Base-by-base conservation (phyloP, 345 rosid species). In the Litchi chinensis region DNA sequence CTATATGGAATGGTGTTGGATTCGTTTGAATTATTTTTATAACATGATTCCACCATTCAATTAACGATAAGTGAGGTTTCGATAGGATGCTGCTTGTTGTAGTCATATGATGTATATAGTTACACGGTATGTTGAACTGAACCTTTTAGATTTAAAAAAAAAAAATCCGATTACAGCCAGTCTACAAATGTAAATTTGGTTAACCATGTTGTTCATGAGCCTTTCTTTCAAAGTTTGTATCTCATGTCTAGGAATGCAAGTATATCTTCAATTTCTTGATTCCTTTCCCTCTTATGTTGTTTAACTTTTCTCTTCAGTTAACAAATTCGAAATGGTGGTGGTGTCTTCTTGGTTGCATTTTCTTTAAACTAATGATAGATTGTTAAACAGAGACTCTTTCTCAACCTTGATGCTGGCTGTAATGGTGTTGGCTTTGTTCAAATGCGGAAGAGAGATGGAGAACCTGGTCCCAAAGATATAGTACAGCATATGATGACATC, bases 371-470 rank as follows among this genome's bases (percentile, higher is more conserved):
- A 63, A 74, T 37, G 46, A 10, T 66, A 8, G 15, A 52, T 77
- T 68, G 15, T 65, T 50, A 65, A 65, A 65, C 85, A 96, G 99
- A 93, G 98, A 85, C 92, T 89, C 67, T 93, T 97, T 82, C 48
- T 85, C 81, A 87, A 82, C 87, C 92, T 97, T 73, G 99, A 94
- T 88, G 89, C 95, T 7, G 97, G 99, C 63, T 94, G 98, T 81
- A 94, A 93, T 59, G 99, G 99, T 74, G 88, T 96, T 65, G 88
- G 86, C 71, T 85, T 96, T 78, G 86, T 96, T 82, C 99, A 96
- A 89, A 96, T 96, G 99, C 91, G 90, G 80, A 91, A 87, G 89
- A 84, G 84, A 80, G 95, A 88, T 72, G 90, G 93, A 72, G 98
- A 90, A 68, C 99, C 95, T 77, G 82, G 91, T 28, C 98, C 99